A percentile compares a stretch with the other conserved stretches of the same genome.
These are phyloP conservation scores for Seiridium unicorne DNA, from an alignment of 2,329 filamentous ascomycete genomes.

Conservation along the genomic window DNA sequence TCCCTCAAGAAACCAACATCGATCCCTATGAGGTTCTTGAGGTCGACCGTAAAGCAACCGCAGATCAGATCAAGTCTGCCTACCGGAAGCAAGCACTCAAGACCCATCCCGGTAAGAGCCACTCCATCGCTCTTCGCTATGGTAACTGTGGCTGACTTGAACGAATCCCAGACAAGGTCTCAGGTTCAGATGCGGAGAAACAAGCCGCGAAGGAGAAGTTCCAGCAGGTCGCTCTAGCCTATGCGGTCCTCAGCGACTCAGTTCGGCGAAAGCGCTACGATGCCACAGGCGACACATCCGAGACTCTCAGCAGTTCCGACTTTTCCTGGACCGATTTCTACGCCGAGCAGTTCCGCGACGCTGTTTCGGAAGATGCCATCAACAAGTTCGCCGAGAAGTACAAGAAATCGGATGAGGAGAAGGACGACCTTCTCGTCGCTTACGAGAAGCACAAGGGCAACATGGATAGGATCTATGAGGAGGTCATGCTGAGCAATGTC, in stretches of 20 bases:
- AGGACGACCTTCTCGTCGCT: constrained; percentile 70
- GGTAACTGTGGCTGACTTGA: not conserved
- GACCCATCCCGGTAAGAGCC: constrained; percentile 71
- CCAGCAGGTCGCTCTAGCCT: constrained; percentile 89
- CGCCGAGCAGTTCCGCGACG: constrained; percentile 75
- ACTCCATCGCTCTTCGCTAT: not conserved
- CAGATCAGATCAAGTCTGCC: constrained; percentile 80
- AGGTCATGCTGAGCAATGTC: constrained; percentile 83
- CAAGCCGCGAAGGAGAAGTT: constrained; percentile 76
- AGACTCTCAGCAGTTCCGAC: constrained; percentile 72
- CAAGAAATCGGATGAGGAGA: constrained; percentile 84
- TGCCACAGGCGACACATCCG: constrained; percentile 82
- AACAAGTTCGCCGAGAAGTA: constrained; percentile 74
- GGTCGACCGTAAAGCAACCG: constrained; percentile 67
- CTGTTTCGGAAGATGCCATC: constrained; percentile 73
- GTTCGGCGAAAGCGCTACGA: constrained; percentile 84
- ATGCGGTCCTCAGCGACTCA: constrained; percentile 85
- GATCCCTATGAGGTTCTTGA: constrained; percentile 80
- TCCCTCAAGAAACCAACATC: constrained; percentile 55
- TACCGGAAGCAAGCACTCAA: constrained; percentile 90
- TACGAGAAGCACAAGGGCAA: constrained; percentile 73
- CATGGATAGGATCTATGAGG: constrained; percentile 75
- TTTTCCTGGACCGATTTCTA: constrained; percentile 95
- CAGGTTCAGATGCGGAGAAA: constrained; percentile 67
- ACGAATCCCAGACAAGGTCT: constrained; percentile 66